A percentile compares a stretch with the other conserved stretches of the same genome.
These are phyloP conservation scores for Mortierella sp. DNA, from an alignment of 371 early-diverging fungal species.

Conservation along the genomic window DNA sequence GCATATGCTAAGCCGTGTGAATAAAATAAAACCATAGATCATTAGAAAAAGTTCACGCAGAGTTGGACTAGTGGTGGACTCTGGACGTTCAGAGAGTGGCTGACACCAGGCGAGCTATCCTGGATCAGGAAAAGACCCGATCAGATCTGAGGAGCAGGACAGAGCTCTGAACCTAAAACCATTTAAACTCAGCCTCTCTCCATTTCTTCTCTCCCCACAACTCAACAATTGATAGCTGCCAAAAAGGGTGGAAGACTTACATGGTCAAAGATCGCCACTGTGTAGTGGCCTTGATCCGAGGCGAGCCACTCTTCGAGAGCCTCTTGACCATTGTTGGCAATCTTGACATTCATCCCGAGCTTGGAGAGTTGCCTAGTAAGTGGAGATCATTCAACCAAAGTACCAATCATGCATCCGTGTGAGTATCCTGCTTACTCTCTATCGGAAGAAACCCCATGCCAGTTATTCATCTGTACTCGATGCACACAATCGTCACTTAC, in stretches of 20 bases:
- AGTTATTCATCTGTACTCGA: too few relatives aligned
- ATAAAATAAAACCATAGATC: not conserved
- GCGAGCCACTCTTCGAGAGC: slow-evolving; percentile 42
- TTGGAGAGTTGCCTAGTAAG: slow-evolving; percentile 48
- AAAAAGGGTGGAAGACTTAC: slow-evolving; percentile 22
- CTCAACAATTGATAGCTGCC: slow-evolving; percentile 58
- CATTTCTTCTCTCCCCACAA: slow-evolving; percentile 24
- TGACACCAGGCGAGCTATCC: not conserved
- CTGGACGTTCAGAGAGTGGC: not conserved
- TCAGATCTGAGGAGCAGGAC: too few relatives aligned
- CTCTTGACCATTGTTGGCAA: slow-evolving; percentile 47
- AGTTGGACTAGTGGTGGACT: not conserved
- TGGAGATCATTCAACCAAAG: not conserved
- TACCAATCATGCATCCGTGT: too few relatives aligned
- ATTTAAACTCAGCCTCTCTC: too few relatives aligned
- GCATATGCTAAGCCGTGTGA: slow-evolving; percentile 41
- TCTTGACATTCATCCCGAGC: slow-evolving; percentile 49
- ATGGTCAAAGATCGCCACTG: slow-evolving; percentile 52
- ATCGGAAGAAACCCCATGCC: too few relatives aligned
- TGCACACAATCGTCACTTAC: too few relatives aligned
- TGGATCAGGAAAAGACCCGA: too few relatives aligned
- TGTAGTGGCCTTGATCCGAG: slow-evolving; percentile 34
- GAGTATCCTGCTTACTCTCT: too few relatives aligned
- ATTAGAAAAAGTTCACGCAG: not conserved
- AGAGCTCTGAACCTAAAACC: too few relatives aligned